Conservation (phyloP, 2,329 filamentous ascomycete genomes). For the Calonectria pseudoreteaudii region DNA sequence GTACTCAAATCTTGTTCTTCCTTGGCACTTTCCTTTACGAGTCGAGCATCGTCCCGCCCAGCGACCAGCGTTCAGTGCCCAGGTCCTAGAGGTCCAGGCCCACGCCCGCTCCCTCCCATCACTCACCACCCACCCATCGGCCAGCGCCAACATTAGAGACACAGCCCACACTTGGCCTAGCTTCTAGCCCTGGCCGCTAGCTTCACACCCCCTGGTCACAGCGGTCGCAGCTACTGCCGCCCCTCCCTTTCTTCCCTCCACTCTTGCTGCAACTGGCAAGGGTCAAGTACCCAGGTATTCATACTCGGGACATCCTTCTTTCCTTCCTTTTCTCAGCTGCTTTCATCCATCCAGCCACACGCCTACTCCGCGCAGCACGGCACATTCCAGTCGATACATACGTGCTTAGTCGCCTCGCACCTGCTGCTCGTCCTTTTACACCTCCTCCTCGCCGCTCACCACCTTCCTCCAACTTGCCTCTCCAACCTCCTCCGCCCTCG, state of each 20-base stretch:
- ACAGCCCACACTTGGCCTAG: slow-evolving; percentile 8
- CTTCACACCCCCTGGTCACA: slow-evolving; percentile 14
- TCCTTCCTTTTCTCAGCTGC: slow-evolving; percentile 12
- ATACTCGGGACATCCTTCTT: slow-evolving; percentile 19
- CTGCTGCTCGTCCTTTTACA: slow-evolving; percentile 18
- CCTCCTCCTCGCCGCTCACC: slow-evolving; percentile 26
- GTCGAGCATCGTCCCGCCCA: slow-evolving; percentile 7
- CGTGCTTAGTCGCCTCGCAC: slow-evolving; percentile 3
- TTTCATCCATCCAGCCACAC: slow-evolving; percentile 20
- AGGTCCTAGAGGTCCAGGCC: background rate
- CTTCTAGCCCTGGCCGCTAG: background rate
- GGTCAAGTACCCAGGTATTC: slow-evolving; percentile 19
- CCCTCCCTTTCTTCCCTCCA: slow-evolving; percentile 16
- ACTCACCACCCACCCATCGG: background rate
- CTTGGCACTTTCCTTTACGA: slow-evolving; percentile 11
- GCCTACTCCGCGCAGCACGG: slow-evolving; percentile 3
- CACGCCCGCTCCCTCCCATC: background rate
- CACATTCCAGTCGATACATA: slow-evolving; percentile 20
- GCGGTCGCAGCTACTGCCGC: slow-evolving; percentile 19
- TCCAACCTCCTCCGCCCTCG: slow-evolving; percentile 24
- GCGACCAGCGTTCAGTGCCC: background rate
- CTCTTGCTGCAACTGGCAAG: slow-evolving; percentile 22
- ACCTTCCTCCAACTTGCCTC: slow-evolving; percentile 30
- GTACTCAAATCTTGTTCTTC: slow-evolving; percentile 9
- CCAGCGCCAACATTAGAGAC: background rate